A percentile compares a stretch with the other conserved stretches of the same genome.
Conservation (phyloP, 768 basidiomycete genomes). For the Xanthoconium stramineum region DNA sequence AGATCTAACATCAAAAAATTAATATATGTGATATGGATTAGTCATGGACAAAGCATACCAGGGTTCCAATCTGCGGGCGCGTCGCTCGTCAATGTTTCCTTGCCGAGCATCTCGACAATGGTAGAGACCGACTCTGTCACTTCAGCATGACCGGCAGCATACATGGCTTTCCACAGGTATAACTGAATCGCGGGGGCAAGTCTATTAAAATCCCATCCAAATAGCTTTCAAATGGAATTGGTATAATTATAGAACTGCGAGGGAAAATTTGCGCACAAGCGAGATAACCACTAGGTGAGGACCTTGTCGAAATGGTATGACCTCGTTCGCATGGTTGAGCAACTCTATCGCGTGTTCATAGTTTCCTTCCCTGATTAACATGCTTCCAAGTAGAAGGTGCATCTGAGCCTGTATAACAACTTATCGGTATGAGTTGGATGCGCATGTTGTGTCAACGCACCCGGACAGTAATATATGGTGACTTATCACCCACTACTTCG, state of each 20-base stretch:
- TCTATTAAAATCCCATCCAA: slow-evolving; percentile 16
- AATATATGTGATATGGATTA: background rate
- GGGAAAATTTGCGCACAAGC: background rate
- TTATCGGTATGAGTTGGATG: background rate
- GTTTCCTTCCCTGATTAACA: background rate
- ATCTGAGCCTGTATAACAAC: background rate
- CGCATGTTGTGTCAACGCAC: background rate
- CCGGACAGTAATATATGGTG: background rate
- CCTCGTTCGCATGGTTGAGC: background rate
- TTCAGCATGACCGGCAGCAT: background rate
- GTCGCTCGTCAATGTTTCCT: background rate
- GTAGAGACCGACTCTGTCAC: background rate
- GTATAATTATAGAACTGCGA: background rate
- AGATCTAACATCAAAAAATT: background rate
- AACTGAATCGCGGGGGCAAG: background rate
- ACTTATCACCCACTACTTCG: background rate
- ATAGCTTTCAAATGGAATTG: background rate
- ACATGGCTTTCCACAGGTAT: background rate
- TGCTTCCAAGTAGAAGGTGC: background rate
- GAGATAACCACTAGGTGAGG: background rate
- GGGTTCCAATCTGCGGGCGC: background rate
- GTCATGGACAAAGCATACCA: background rate
- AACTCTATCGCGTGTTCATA: background rate
- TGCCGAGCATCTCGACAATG: background rate
- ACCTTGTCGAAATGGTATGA: background rate